Evolutionary conservation across 2,329 filamentous ascomycete genomes (phyloP), one percentile per base, ranked within the genome.

Genomic region (Penicillium sp.): DNA sequence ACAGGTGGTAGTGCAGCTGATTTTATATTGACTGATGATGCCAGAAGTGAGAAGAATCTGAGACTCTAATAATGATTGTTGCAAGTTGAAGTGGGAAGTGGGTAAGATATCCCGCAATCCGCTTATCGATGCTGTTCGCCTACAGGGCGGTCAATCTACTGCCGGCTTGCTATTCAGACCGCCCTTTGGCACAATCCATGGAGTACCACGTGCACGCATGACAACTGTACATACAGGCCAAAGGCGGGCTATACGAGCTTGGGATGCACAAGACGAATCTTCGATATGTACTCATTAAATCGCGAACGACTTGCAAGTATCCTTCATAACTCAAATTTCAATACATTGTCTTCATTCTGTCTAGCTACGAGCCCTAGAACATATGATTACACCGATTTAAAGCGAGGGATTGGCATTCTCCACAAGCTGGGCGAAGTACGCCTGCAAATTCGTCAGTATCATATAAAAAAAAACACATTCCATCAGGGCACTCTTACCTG

Each of bases 401-500:
- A 69, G 59, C 20, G 67, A 51, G 9, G 69, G 69, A 26, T 66
- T 70, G 5, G 68, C 69, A 43, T 69, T 69, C 13, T 44, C 47
- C 20, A 71, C 55, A 22, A 70, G 56, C 47, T 72, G 68, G 39
- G 64, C 63, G 31, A 72, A 70, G 48, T 69, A 72, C 2, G 63
- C 62, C 67, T 69, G 22, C 44, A 47, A 39, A 67, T 1, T 8
- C 44, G 7, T 61, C 31, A 56, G 75, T 67, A 59, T 65, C 69
- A 5, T 69, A 26, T 20, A 8, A 26, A 16, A 8, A 1, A 22
- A 1, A 22, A 24, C 4, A 64, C 66, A 60, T 72, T 57, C 35
- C 74, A 72, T 66, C 5, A 18, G 18, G 8, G 2, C 2, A 18
- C 14, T 24, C 78, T 74, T 7, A 76, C 78, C 66, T 81, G 72